These are phyloP conservation scores for Pleomassaria siparia DNA, from an alignment of 2,329 filamentous ascomycete species.

Conservation along the genomic window DNA sequence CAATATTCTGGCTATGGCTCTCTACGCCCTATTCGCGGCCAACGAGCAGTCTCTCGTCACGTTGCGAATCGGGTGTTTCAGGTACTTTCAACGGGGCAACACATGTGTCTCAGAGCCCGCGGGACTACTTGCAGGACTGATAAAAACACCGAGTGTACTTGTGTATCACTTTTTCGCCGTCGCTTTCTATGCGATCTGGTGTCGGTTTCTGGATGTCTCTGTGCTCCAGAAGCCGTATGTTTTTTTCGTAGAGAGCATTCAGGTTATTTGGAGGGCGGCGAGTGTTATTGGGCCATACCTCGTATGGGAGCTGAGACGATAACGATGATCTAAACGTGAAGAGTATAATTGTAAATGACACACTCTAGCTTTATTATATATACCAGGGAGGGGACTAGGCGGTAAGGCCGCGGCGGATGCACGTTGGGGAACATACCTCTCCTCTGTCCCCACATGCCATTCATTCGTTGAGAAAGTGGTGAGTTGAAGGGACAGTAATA, in stretches of 20 bases:
- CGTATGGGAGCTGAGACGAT: slow-evolving; percentile 62
- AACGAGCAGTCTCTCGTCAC: slow-evolving; percentile 64
- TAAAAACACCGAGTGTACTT: slow-evolving; percentile 74
- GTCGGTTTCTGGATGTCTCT: slow-evolving; percentile 55
- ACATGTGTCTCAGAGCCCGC: slow-evolving; percentile 76
- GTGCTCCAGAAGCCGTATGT: slow-evolving; percentile 48
- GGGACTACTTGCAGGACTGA: slow-evolving; percentile 78
- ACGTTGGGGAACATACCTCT: too few species aligned
- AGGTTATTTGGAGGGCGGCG: slow-evolving; percentile 79
- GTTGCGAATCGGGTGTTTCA: slow-evolving; percentile 87
- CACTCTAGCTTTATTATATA: too few species aligned
- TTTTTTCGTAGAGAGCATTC: slow-evolving; percentile 63
- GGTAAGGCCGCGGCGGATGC: too few species aligned
- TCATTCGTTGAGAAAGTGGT: too few species aligned
- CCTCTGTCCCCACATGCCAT: too few species aligned
- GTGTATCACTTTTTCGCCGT: slow-evolving; percentile 95
- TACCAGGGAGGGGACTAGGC: too few species aligned
- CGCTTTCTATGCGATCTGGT: slow-evolving; percentile 83
- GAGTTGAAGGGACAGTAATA: too few species aligned
- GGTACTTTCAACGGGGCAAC: slow-evolving; percentile 78
- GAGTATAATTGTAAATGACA: too few species aligned
- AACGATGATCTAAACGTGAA: slow-evolving; percentile 3
- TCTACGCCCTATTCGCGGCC: slow-evolving; percentile 90
- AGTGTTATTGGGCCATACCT: slow-evolving; percentile 83
- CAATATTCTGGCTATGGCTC: slow-evolving; percentile 94